Evolutionary conservation across 208 protist species (phyloP), one percentile per base, ranked within the genome.

Genomic region (Leishmania amazonensis): DNA sequence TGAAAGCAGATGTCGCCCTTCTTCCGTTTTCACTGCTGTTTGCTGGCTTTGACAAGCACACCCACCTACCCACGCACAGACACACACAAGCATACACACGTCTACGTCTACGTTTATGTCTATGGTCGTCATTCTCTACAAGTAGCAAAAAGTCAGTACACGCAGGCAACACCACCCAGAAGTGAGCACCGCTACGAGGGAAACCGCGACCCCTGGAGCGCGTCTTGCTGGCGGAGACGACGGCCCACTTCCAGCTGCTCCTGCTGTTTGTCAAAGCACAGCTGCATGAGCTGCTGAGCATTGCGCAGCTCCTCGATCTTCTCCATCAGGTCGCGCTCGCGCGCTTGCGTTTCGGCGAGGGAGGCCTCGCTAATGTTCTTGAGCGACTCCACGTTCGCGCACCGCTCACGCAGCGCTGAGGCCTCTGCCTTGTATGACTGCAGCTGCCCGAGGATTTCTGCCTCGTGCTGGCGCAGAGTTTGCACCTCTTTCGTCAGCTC

Each of bases 251-350:
- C 92, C 42, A 97, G 80, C 83, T 97, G 94, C 85, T 95, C 91
- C 80, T 97, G 95, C 70, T 97, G 95, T 83, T 95, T 96, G 78
- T 97, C 93, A 80, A 96, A 97, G 87, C 95, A 97, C 13, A 95
- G 62, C 81, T 97, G 95, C 92, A 97, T 94, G 19, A 97, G 80
- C 76, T 96, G 90, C 77, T 96, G 95, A 13, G 93, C 85, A 38
- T 85, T 91, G 58, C 92, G 91, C 78, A 96, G 81, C 78, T 96
- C 95, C 58, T 96, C 95, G 28, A 97, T 85, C 83, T 96, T 93
- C 35, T 90, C 86, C 60, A 93, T 68, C 80, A 97, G 78, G 53
- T 94, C 87, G 21, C 87, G 87, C 76, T 96, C 93, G 42, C 95
- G 92, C 54, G 38, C 60, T 79, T 95, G 91, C 81, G 88, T 88